Conservation (phyloP, 2,329 filamentous ascomycete species). For the Pestalotiopsis sp. region DNA sequence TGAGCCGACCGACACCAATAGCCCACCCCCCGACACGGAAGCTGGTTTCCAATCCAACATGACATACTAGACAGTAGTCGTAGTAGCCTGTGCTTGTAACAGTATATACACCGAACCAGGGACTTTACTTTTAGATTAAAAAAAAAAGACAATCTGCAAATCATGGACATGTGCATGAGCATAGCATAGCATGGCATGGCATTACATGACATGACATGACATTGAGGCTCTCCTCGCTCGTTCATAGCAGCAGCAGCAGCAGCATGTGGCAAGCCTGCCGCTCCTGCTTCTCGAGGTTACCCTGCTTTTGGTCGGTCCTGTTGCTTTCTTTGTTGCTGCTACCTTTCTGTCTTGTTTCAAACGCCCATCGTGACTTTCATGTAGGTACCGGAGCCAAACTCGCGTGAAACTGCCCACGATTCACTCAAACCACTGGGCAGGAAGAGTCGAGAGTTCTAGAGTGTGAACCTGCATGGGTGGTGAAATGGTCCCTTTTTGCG, state of each 20-base stretch:
- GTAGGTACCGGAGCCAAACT: not conserved
- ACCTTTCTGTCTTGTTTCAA: not conserved
- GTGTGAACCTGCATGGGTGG: not conserved
- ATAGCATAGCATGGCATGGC: constrained; percentile 13
- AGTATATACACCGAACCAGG: not conserved
- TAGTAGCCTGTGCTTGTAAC: not conserved
- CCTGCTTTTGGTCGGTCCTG: not conserved
- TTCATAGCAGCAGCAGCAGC: not conserved
- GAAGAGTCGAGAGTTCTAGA: not conserved
- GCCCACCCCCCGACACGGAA: not conserved
- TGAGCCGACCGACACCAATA: not conserved
- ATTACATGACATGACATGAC: constrained; percentile 12
- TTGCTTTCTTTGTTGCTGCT: not conserved
- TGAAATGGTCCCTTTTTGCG: not conserved
- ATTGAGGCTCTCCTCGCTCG: constrained; percentile 12
- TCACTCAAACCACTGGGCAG: not conserved
- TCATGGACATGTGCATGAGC: constrained; percentile 3
- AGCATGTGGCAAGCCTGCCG: constrained; percentile 3
- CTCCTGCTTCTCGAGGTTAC: not conserved
- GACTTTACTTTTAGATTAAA: not conserved
- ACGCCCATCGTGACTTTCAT: not conserved
- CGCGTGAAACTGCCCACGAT: not conserved
- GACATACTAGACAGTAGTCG: not conserved
- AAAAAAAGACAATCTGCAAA: constrained; percentile 4
- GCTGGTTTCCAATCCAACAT: not conserved